Evolutionary conservation across 345 rosid species (phyloP).

Genomic region (Gossypium turneri): DNA sequence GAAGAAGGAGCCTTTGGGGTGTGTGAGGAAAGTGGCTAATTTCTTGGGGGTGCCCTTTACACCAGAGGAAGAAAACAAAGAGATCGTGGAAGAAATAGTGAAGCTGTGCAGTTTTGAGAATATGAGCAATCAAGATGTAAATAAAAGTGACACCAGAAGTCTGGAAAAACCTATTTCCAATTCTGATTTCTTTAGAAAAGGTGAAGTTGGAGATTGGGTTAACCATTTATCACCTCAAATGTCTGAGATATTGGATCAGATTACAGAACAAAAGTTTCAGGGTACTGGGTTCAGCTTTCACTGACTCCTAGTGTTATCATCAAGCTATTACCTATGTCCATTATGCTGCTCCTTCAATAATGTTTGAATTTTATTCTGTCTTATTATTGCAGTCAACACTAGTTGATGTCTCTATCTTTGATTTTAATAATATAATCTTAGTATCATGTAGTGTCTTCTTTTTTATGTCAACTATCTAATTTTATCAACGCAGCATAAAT

Average conservation of each 20-base stretch:
- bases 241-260: constrained; percentile 21
- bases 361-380: too few species aligned
- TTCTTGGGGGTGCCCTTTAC: constrained; percentile 24
- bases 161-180: background rate
- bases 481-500: too few species aligned
- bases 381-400: too few species aligned
- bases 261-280: constrained; percentile 12
- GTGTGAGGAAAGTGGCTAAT: constrained; percentile 23
- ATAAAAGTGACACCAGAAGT: background rate
- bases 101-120: constrained; percentile 33
- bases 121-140: constrained; percentile 33
- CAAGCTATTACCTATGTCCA: too few species aligned
- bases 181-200: constrained; percentile 31
- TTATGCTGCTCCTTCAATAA: too few species aligned
- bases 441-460: too few species aligned
- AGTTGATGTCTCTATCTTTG: too few species aligned
- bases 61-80: constrained; percentile 21
- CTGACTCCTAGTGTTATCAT: background rate
- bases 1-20: constrained; percentile 16
- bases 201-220: constrained; percentile 34
- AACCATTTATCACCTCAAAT: constrained; percentile 25
- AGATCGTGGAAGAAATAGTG: constrained; percentile 20
- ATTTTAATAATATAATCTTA: too few species aligned
- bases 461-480: too few species aligned
- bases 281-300: constrained; percentile 20